Percentiles rank a stretch among this genome's conserved stretches.
These are phyloP conservation scores for Stagonosporopsis vannaccii DNA, from an alignment of 2,329 filamentous ascomycete species.

Conservation along the genomic window DNA sequence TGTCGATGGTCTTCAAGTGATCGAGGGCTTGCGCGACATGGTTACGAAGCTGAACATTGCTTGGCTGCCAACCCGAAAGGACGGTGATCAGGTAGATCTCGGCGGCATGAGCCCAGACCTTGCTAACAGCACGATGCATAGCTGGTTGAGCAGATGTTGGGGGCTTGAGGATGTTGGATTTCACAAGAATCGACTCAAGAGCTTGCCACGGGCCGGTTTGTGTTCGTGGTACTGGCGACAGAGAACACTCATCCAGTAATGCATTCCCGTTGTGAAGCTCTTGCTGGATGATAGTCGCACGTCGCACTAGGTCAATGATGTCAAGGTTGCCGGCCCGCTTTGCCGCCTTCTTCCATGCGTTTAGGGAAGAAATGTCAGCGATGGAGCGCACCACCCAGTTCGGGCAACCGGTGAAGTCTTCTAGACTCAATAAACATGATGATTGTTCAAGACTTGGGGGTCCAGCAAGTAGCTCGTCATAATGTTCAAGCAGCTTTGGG, in stretches of 20 bases:
- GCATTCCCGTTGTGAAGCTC: neutral
- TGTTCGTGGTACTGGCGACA: neutral
- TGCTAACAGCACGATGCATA: constrained; percentile 12
- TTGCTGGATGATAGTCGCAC: constrained; percentile 33
- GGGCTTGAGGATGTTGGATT: neutral
- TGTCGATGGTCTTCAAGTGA: constrained; percentile 18
- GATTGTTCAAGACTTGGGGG: constrained; percentile 26
- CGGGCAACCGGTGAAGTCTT: constrained; percentile 62
- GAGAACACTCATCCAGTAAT: neutral
- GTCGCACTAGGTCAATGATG: constrained; percentile 54
- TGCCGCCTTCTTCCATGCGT: constrained; percentile 63
- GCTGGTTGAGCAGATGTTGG: neutral
- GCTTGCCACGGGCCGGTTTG: neutral
- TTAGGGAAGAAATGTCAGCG: constrained; percentile 61
- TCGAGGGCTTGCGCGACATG: constrained; percentile 24
- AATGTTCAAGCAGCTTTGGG: constrained; percentile 39
- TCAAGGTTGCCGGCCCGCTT: constrained; percentile 56
- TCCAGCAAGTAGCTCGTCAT: constrained; percentile 29
- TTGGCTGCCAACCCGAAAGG: constrained; percentile 35
- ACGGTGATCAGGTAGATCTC: constrained; percentile 28
- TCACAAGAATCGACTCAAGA: neutral
- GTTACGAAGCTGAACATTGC: constrained; percentile 19
- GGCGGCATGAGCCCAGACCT: constrained; percentile 33
- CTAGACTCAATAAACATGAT: constrained; percentile 50
- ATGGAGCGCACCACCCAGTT: constrained; percentile 66